A percentile compares a stretch with the other conserved stretches of the same genome.
Evolutionary conservation across 2,329 filamentous ascomycete genomes (phyloP).

Genomic region (Sarocladium brachiariae): DNA sequence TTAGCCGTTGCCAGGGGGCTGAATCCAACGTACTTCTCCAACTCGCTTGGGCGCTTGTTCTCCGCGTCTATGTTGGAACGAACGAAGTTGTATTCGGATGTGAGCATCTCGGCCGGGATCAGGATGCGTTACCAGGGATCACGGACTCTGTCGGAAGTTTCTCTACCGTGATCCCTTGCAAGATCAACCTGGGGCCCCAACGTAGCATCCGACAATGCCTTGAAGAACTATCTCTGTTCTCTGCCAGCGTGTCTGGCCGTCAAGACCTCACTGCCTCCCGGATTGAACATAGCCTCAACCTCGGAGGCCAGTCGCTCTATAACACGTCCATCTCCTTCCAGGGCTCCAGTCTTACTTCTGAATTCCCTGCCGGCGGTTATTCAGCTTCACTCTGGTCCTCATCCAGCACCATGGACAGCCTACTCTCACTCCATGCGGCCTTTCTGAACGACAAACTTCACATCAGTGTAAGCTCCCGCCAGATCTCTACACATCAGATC

Average conservation of each 20-base stretch:
- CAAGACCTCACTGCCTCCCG: constrained; percentile 39
- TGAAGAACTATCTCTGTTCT: constrained; percentile 23
- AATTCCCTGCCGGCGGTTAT: constrained; percentile 8
- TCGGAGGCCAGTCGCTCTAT: constrained; percentile 37
- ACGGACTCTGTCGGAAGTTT: constrained; percentile 40
- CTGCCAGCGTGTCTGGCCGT: constrained; percentile 21
- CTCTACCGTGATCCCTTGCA: constrained; percentile 30
- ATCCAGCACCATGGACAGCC: constrained; percentile 35
- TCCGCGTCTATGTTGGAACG: constrained; percentile 46
- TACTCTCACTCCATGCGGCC: constrained; percentile 38
- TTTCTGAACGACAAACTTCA: constrained; percentile 35
- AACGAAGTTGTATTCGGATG: constrained; percentile 50
- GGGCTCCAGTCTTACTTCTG: not conserved
- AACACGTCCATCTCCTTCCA: constrained; percentile 43
- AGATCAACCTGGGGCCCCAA: constrained; percentile 23
- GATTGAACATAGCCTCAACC: constrained; percentile 38
- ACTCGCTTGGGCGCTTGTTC: constrained; percentile 53
- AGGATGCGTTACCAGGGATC: constrained; percentile 34
- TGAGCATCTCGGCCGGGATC: constrained; percentile 37
- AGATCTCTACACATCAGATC: constrained; percentile 36
- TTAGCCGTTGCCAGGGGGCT: constrained; percentile 31
- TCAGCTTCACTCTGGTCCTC: constrained; percentile 15
- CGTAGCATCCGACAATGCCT: constrained; percentile 27
- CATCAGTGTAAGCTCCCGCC: constrained; percentile 36
- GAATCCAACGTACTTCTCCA: constrained; percentile 44